These are phyloP conservation scores for Triadica sebifera DNA, from an alignment of 345 rosid species.

Conservation along the genomic window DNA sequence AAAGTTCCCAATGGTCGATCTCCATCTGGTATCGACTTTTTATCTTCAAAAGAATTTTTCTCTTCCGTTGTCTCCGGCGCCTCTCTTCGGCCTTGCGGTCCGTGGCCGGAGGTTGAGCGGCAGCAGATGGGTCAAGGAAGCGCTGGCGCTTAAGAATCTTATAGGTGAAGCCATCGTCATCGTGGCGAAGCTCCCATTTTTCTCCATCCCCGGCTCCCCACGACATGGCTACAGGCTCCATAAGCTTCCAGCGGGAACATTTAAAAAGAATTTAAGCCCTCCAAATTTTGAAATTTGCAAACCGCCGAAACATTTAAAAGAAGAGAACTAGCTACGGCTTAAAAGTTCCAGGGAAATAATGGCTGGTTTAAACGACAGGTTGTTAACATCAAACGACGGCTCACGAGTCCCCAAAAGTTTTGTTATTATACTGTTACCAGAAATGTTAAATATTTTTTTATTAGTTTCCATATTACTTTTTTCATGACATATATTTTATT, in stretches of 20 bases:
- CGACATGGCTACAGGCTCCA: neutral
- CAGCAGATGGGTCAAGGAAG: constrained; percentile 21
- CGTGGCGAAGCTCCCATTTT: constrained; percentile 73
- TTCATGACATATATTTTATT: no score
- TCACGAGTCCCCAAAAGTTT: no score
- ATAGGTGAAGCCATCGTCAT: constrained; percentile 71
- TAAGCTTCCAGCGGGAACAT: constrained; percentile 4
- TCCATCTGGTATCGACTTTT: constrained; percentile 54
- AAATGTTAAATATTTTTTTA: no score
- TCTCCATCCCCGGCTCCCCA: constrained; percentile 19
- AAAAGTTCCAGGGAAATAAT: neutral
- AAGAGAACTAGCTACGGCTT: neutral
- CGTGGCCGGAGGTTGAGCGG: constrained; percentile 21
- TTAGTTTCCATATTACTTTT: no score
- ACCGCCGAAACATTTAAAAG: neutral
- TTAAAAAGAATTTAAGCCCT: neutral
- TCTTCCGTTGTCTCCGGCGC: constrained; percentile 45
- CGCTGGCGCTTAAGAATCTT: constrained; percentile 57
- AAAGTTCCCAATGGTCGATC: constrained; percentile 58
- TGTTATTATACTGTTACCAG: no score
- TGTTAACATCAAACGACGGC: no score
- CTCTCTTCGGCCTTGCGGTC: constrained; percentile 46
- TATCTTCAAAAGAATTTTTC: constrained; percentile 44
- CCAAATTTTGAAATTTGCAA: constrained; percentile 1
- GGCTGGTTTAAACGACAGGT: neutral